Conservation (phyloP, 2,329 filamentous ascomycete species). For the Cladosporium velox region DNA sequence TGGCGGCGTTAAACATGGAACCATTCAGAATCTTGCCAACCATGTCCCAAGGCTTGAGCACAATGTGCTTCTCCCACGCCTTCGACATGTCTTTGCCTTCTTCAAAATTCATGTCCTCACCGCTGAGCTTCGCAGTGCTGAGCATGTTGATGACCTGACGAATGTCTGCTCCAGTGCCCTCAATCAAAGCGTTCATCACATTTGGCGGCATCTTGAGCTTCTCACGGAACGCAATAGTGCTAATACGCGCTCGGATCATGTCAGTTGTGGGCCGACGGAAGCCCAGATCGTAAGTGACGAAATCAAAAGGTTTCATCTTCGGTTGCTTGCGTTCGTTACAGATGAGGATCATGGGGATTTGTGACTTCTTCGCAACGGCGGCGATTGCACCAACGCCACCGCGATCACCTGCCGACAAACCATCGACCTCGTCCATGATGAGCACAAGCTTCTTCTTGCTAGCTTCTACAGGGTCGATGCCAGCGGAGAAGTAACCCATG, state of each 20-base stretch:
- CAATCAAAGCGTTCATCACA: conserved; percentile 90
- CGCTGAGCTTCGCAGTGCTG: conserved; percentile 87
- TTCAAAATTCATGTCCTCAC: conserved; percentile 76
- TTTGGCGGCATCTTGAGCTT: conserved; percentile 78
- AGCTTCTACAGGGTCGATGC: conserved; percentile 75
- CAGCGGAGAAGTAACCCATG: conserved; percentile 83
- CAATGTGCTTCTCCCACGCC: conserved; percentile 96
- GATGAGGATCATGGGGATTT: conserved; percentile 93
- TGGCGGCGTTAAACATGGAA: conserved; percentile 79
- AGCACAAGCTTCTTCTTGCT: conserved; percentile 91
- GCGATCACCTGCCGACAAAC: conserved; percentile 96
- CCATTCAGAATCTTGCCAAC: conserved; percentile 87
- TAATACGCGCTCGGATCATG: conserved; percentile 86
- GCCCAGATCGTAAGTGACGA: conserved; percentile 77
- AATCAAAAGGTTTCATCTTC: conserved; percentile 98
- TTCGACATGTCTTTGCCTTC: conserved; percentile 93
- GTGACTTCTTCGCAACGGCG: conserved; percentile 91
- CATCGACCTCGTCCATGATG: conserved; percentile 99
- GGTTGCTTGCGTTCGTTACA: conserved; percentile 91
- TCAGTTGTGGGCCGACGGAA: conserved; percentile 90
- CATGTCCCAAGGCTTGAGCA: conserved; percentile 98
- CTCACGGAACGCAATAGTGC: conserved; percentile 93
- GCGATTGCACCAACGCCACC: conserved; percentile 93
- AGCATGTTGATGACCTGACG: conserved; percentile 99
- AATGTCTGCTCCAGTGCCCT: conserved; percentile 93